These are phyloP conservation scores for Petasospora rhodanensis DNA, from an alignment of 1,139 yeast genomes.

Conservation along the genomic window DNA sequence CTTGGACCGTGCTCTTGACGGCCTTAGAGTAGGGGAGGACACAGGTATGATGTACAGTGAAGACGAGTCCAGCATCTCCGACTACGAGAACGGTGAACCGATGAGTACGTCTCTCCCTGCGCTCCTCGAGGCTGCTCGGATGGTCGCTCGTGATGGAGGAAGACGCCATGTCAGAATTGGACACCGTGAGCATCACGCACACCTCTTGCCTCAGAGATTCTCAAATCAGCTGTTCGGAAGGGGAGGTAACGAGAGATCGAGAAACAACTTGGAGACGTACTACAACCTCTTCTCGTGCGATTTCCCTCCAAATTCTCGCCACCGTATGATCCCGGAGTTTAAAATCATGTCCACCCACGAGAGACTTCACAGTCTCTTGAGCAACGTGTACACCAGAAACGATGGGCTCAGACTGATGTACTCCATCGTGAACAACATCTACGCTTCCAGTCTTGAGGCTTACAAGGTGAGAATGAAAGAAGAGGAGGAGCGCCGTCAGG, in stretches of 20 bases:
- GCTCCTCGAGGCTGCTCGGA: too few species aligned
- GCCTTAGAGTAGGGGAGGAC: constrained; percentile 25
- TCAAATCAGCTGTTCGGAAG: too few species aligned
- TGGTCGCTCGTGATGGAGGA: too few species aligned
- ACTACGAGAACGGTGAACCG: too few species aligned
- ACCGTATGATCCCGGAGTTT: constrained; percentile 9
- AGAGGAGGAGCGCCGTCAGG: constrained; percentile 25
- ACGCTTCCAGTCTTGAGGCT: constrained; percentile 39
- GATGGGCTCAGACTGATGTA: constrained; percentile 45
- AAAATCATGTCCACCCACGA: constrained; percentile 30
- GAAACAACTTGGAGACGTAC: constrained; percentile 5
- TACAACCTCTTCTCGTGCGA: constrained; percentile 12
- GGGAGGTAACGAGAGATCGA: too few species aligned
- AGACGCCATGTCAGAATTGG: too few species aligned
- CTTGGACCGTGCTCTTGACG: constrained; percentile 29
- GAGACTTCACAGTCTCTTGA: constrained; percentile 64
- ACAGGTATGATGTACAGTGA: too few species aligned
- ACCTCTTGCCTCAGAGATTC: too few species aligned
- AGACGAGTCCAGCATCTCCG: too few species aligned
- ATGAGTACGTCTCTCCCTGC: too few species aligned
- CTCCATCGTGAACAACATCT: constrained; percentile 47
- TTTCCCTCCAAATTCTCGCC: constrained; percentile 5
- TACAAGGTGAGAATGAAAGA: constrained; percentile 27
- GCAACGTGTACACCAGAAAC: constrained; percentile 43
- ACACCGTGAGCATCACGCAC: too few species aligned